A percentile compares a stretch with the other conserved stretches of the same genome.
These are phyloP conservation scores for Rhodofomes roseus DNA, from an alignment of 1,284 basidiomycete species.

Conservation along the genomic window DNA sequence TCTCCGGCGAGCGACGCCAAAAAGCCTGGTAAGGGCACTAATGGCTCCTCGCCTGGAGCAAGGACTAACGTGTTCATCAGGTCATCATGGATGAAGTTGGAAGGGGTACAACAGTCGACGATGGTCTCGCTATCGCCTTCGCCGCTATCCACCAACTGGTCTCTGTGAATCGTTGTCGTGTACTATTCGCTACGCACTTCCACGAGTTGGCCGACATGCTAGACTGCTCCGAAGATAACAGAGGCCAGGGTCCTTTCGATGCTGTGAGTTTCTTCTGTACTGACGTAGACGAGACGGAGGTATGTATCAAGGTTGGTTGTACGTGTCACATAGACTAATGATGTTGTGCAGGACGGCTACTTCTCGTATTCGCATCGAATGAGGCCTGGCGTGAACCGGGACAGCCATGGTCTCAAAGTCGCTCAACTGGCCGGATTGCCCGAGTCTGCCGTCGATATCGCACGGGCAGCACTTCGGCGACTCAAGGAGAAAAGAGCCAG, in stretches of 20 bases:
- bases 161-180: conserved; percentile 70
- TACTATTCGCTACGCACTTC: conserved; percentile 96
- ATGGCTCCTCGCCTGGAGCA: background rate
- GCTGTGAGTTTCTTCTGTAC: conserved; percentile 87
- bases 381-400: conserved; percentile 80
- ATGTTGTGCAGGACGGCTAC: conserved; percentile 54
- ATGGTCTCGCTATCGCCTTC: conserved; percentile 92
- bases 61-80: conserved; percentile 34
- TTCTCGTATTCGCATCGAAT: conserved; percentile 86
- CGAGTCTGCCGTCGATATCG: conserved; percentile 52
- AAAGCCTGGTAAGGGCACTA: conserved; percentile 62
- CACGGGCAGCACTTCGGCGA: conserved; percentile 44
- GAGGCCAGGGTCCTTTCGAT: conserved; percentile 44
- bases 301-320: conserved; percentile 31
- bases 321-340: background rate
- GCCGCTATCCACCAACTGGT: conserved; percentile 85
- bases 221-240: conserved; percentile 44
- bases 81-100: conserved; percentile 99
- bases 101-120: conserved; percentile 88
- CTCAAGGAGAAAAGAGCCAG: conserved; percentile 27
- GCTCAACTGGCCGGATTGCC: conserved; percentile 90
- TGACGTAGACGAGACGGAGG: conserved; percentile 73
- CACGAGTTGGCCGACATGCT: conserved; percentile 91
- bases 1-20: conserved; percentile 75
- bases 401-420: conserved; percentile 92